Base-by-base conservation (phyloP, 1,284 basidiomycete species). In the Leccinum solheimii region DNA sequence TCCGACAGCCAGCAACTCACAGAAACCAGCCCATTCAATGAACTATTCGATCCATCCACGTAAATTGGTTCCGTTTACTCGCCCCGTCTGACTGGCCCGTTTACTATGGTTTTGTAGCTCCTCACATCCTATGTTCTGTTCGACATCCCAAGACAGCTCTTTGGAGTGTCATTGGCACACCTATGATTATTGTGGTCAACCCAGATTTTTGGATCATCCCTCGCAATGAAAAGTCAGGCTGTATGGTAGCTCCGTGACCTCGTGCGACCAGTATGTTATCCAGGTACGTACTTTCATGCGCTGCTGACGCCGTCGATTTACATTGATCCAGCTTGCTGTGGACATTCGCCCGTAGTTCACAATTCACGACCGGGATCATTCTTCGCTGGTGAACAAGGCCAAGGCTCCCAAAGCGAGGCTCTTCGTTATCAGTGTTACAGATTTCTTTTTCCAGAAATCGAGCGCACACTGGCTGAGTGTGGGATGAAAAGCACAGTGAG, bases 181-280 rank as follows among this genome's bases (percentile, higher is more conserved):
- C 72, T 97, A n/a, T 95, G 94, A 91, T 91, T 93, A 2, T 83
- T 98, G 58, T 97, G 95, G 95, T 95, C 96, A 0, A 83, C 98
- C 8, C 78, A 98, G 5, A 81, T 98, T 19, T 96, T 92, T 65
- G 92, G 90, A 3, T 78, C 27, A 27, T 27, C 27, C 95, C 10
- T 94, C 0, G 81, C 86, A 14, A 84, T 87, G 65, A 94, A 92
- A 0, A 91, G 90, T 64, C 87, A 95, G 70, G 87, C 91, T 40
- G 80, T 97, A 19, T 92, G 94, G 93, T 30, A 30, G 30, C 30
- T 30, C 30, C 30, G 30, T 30, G 30, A 30, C 30, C 30, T 30
- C 30, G 30, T 30, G 30, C 30, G 30, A 30, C 3, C 30, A 30
- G 2, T 94, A 95, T 64, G 85, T 72, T 34, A 16, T 45, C 38